Evolutionary conservation across 1,139 yeast species (phyloP).

Genomic region (Nadsonia starkeyi-henricii): DNA sequence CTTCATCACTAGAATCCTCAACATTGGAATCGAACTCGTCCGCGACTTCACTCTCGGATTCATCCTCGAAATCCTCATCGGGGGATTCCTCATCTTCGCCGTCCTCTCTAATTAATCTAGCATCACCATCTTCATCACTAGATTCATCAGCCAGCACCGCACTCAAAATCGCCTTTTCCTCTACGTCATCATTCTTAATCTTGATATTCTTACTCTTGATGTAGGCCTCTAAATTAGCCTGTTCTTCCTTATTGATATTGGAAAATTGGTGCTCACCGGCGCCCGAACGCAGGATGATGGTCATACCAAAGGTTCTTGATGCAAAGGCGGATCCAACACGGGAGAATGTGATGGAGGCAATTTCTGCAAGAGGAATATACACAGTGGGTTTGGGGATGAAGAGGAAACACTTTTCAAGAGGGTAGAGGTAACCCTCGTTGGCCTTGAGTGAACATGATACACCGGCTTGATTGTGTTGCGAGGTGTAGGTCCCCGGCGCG

Average conservation of each 20-base stretch:
- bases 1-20: conserved; percentile 30
- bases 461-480: conserved; percentile 57
- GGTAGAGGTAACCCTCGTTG: conserved; percentile 84
- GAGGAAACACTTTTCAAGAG: conserved; percentile 78
- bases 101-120: conserved; percentile 20
- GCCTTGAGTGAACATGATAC: conserved; percentile 89
- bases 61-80: conserved; percentile 46
- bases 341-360: conserved; percentile 64
- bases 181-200: conserved; percentile 80
- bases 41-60: conserved; percentile 60
- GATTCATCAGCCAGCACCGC: conserved; percentile 61
- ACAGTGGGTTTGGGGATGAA: conserved; percentile 92
- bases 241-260: conserved; percentile 83
- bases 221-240: conserved; percentile 59
- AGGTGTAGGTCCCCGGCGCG: conserved; percentile 73
- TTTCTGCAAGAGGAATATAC: conserved; percentile 76
- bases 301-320: conserved; percentile 85
- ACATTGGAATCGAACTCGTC: conserved; percentile 82
- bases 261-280: conserved; percentile 72
- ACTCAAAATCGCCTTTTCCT: conserved; percentile 68
- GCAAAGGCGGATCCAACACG: conserved; percentile 75
- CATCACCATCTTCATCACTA: conserved; percentile 42
- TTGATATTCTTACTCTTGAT: conserved; percentile 64
- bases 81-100: conserved; percentile 45
- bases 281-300: conserved; percentile 53